A percentile compares a stretch with the other conserved stretches of the same genome.
Conservation (phyloP, 192 early-diverging fungal species). For the Podila epigama region DNA sequence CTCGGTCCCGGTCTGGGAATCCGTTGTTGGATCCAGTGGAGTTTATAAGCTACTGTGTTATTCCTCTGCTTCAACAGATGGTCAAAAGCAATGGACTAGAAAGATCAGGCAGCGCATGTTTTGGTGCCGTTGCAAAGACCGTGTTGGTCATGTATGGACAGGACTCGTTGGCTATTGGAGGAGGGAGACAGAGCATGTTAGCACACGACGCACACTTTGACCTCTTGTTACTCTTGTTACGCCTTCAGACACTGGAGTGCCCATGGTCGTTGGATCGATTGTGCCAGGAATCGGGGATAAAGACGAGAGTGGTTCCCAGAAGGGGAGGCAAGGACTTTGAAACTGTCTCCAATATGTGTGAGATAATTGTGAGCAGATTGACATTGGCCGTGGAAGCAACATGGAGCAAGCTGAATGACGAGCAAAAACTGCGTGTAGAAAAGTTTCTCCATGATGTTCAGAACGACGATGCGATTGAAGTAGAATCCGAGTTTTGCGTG, state of each 20-base stretch:
- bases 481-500: slow-evolving; percentile 10
- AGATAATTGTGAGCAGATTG: not conserved
- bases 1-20: not conserved
- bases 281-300: not conserved
- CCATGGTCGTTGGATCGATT: not conserved
- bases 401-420: not conserved
- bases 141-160: slow-evolving; percentile 9
- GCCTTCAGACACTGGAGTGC: slow-evolving; percentile 1
- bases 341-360: slow-evolving; percentile 12
- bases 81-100: not conserved
- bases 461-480: not conserved
- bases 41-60: slow-evolving; percentile 17
- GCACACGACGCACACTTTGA: slow-evolving; percentile 6
- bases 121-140: not conserved
- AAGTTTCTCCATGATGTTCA: not conserved
- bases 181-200: not conserved
- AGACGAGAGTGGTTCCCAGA: not conserved
- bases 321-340: slow-evolving; percentile 8
- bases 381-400: not conserved
- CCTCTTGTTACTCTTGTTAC: slow-evolving; percentile 6
- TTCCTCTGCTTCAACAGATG: slow-evolving; percentile 13
- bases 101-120: not conserved
- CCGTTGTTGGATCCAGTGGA: slow-evolving; percentile 3
- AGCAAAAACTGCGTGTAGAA: not conserved
- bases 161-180: not conserved